Evolutionary conservation across 2,329 filamentous ascomycete species (phyloP).

Genomic region (Cladophialophora psammophila): DNA sequence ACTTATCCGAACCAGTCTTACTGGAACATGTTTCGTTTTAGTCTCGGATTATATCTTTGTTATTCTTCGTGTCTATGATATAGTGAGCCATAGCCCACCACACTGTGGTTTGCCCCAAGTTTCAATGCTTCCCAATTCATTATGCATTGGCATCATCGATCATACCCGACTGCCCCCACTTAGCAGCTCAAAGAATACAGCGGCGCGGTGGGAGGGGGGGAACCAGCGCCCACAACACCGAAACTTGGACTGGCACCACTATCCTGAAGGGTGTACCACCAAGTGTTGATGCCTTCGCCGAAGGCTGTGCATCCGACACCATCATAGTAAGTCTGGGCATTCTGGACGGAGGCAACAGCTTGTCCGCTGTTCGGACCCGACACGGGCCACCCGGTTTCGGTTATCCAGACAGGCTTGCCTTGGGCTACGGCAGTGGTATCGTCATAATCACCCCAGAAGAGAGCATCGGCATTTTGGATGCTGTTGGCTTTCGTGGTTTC

Average conservation of each 20-base stretch:
- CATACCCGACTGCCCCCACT: background rate
- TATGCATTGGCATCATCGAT: background rate
- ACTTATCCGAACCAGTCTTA: background rate
- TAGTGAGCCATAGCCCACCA: background rate
- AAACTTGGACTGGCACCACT: slow-evolving; percentile 44
- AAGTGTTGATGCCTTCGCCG: slow-evolving; percentile 49
- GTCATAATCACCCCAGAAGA: slow-evolving; percentile 73
- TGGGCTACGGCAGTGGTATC: slow-evolving; percentile 65
- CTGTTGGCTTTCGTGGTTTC: slow-evolving; percentile 63
- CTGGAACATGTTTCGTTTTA: background rate
- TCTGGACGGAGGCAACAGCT: slow-evolving; percentile 63
- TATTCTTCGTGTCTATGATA: slow-evolving; percentile 5
- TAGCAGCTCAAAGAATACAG: slow-evolving; percentile 50
- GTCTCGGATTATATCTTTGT: slow-evolving; percentile 10
- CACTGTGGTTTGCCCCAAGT: background rate
- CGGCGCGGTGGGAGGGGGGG: slow-evolving; percentile 46
- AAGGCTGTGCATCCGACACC: slow-evolving; percentile 65
- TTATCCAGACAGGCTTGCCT: slow-evolving; percentile 68
- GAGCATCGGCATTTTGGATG: slow-evolving; percentile 67
- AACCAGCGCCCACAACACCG: slow-evolving; percentile 47
- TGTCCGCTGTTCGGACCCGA: slow-evolving; percentile 62
- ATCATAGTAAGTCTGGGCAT: slow-evolving; percentile 70
- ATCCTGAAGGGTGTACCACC: slow-evolving; percentile 55
- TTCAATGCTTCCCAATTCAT: slow-evolving; percentile 2
- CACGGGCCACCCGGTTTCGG: slow-evolving; percentile 72